Conservation (phyloP, 1,284 basidiomycete genomes). For the Pseudozyma pruni region DNA sequence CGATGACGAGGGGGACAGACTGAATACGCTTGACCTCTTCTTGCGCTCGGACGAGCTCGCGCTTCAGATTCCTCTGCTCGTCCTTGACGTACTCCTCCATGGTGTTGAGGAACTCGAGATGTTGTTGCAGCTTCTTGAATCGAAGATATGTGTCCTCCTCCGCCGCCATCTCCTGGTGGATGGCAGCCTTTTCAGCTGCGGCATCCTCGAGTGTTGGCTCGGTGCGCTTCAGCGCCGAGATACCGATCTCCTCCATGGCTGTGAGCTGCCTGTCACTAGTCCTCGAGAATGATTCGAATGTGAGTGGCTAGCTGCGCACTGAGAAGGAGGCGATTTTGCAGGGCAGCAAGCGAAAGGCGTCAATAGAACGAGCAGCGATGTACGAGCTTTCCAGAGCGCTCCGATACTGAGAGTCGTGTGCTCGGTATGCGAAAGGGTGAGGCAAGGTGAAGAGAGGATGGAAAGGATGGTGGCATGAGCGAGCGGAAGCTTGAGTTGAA, state of each 20-base stretch:
- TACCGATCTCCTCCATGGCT: constrained; percentile 67
- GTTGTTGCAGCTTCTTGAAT: constrained; percentile 67
- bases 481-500: constrained; percentile 15
- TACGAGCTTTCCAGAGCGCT: too few species aligned
- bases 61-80: constrained; percentile 96
- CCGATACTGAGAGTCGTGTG: too few species aligned
- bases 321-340: too few species aligned
- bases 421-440: too few species aligned
- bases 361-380: too few species aligned
- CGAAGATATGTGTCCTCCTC: constrained; percentile 64
- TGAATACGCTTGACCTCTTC: constrained; percentile 99
- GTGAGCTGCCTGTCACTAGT: background rate
- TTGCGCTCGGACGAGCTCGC: constrained; percentile 96
- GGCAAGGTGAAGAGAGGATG: background rate
- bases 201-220: constrained; percentile 61
- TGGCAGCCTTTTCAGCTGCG: constrained; percentile 56
- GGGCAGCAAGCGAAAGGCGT: too few species aligned
- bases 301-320: too few species aligned
- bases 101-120: constrained; percentile 67
- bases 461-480: background rate
- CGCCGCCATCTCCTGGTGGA: constrained; percentile 57
- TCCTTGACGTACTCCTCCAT: constrained; percentile 89
- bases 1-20: constrained; percentile 98
- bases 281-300: too few species aligned
- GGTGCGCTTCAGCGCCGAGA: constrained; percentile 44